Evolutionary conservation across 2,329 filamentous ascomycete species (phyloP).

Genomic region (Salinomyces thailandicus): DNA sequence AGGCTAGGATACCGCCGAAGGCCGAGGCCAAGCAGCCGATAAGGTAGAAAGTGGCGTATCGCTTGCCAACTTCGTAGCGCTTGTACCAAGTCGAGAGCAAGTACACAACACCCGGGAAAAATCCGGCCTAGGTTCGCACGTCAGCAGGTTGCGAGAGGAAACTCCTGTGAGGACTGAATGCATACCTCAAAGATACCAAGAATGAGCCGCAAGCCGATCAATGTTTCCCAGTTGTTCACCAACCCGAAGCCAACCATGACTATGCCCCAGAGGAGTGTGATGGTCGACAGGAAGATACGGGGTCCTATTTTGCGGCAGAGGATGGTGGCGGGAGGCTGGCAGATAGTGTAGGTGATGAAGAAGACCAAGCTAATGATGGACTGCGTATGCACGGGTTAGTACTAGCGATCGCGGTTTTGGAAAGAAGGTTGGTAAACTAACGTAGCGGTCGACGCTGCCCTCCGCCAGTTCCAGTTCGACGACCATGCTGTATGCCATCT

Average conservation of each 20-base stretch:
- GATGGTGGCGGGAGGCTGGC: neutral
- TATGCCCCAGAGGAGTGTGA: neutral
- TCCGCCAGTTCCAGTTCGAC: neutral
- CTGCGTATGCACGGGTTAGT: too few species aligned
- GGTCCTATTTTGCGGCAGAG: neutral
- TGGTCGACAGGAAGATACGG: neutral
- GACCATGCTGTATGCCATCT: too few species aligned
- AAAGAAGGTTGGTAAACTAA: neutral
- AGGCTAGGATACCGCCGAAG: slow-evolving; percentile 31
- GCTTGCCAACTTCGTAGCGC: slow-evolving; percentile 15
- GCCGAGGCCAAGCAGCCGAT: slow-evolving; percentile 37
- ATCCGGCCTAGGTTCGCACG: neutral
- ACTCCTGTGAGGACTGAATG: too few species aligned
- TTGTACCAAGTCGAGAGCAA: slow-evolving; percentile 14
- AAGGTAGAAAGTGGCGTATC: slow-evolving; percentile 36
- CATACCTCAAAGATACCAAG: neutral
- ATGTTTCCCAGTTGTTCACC: neutral
- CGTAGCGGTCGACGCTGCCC: neutral
- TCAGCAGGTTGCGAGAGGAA: too few species aligned
- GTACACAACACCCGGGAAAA: slow-evolving; percentile 9
- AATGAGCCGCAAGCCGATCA: neutral
- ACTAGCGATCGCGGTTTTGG: too few species aligned
- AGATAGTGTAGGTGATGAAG: neutral
- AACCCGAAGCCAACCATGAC: neutral
- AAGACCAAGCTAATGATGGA: neutral